Evolutionary conservation across 306 rosid species (phyloP), one percentile per base, ranked within the genome.

Genomic region (Comarum palustre): DNA sequence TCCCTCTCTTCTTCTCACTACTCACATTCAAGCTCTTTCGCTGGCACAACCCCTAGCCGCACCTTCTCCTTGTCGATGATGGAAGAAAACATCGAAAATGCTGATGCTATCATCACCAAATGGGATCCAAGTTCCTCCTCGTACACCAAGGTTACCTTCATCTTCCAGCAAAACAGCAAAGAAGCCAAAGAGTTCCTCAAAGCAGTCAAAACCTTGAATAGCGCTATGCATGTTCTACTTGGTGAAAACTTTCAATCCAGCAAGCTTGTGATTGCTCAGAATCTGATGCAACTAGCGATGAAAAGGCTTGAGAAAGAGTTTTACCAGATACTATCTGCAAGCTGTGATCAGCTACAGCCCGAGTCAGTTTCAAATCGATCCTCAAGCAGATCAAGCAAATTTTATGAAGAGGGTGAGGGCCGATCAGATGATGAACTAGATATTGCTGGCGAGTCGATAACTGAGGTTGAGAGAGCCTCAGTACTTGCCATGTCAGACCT

Each of bases 241-340:
- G 27, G 61, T 5, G 77, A 79, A 27, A 54, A 71, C n/a, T 46
- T 75, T 6, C 13, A 67, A 4, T 68, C 89, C 17, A 8, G 66
- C 5, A 82, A 73, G 68, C 89, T 87, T 16, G 78, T 71, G 19
- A 72, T 68, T 1, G 84, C 89, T 29, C 92, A 87, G 19, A 76
- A 68, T 17, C 81, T 82, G n/a, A 83, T 79, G 92, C 92, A 83
- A 38, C 68, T 57, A 0, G 84, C 92, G 39, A 85, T 85, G 92
- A 74, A 73, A 32, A 77, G 84, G 71, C 87, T 85, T 9, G 84
- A 83, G 69, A 75, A 65, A 42, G 92, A 87, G 72, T 79, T 87
- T 58, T 72, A 82, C 58, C 72, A 71, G 66, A 83, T 79, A 24
- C 36, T 85, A 74, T 80, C 81, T 6, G 45, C 71, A 54, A 87